Evolutionary conservation across 2,329 filamentous ascomycete genomes (phyloP).

Genomic region (Cyphellophora attinorum): DNA sequence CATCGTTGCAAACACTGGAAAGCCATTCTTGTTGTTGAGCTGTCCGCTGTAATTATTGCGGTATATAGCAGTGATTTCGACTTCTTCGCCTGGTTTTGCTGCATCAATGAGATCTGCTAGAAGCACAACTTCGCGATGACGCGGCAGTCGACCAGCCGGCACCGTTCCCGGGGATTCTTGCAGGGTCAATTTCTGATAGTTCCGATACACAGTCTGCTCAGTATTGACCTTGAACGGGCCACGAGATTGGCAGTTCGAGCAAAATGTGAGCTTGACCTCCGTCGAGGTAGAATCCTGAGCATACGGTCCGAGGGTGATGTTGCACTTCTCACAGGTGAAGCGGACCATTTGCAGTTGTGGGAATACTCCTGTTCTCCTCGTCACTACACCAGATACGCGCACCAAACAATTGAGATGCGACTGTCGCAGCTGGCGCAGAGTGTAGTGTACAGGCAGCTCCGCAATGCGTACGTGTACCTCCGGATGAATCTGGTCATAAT

Average conservation of each 20-base stretch:
- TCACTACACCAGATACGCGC: slow-evolving; percentile 89
- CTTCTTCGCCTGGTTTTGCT: slow-evolving; percentile 94
- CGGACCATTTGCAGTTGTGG: slow-evolving; percentile 98
- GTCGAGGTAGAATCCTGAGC: slow-evolving; percentile 85
- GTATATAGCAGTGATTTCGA: slow-evolving; percentile 94
- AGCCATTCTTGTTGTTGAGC: slow-evolving; percentile 96
- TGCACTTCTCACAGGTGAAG: slow-evolving; percentile 92
- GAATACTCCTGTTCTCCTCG: slow-evolving; percentile 86
- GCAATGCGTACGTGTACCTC: slow-evolving; percentile 97
- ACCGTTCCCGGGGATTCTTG: slow-evolving; percentile 97
- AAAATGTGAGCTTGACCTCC: slow-evolving; percentile 93
- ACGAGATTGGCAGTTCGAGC: slow-evolving; percentile 89
- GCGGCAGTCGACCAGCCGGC: slow-evolving; percentile 84
- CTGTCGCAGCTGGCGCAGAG: slow-evolving; percentile 86
- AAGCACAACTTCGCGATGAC: slow-evolving; percentile 87
- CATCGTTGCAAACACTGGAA: slow-evolving; percentile 96
- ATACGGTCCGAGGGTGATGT: slow-evolving; percentile 84
- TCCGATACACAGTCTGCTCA: slow-evolving; percentile 95
- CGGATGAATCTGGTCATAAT: slow-evolving; percentile 94
- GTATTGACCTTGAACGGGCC: slow-evolving; percentile 94
- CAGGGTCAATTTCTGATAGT: slow-evolving; percentile 95
- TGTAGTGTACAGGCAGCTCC: slow-evolving; percentile 89
- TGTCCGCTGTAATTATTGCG: slow-evolving; percentile 97
- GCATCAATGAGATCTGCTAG: slow-evolving; percentile 95
- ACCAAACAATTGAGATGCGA: slow-evolving; percentile 93